Evolutionary conservation across 75 land plant genomes (phyloP), one percentile per base, ranked within the genome.

Genomic region (Selaginella tamariscina): DNA sequence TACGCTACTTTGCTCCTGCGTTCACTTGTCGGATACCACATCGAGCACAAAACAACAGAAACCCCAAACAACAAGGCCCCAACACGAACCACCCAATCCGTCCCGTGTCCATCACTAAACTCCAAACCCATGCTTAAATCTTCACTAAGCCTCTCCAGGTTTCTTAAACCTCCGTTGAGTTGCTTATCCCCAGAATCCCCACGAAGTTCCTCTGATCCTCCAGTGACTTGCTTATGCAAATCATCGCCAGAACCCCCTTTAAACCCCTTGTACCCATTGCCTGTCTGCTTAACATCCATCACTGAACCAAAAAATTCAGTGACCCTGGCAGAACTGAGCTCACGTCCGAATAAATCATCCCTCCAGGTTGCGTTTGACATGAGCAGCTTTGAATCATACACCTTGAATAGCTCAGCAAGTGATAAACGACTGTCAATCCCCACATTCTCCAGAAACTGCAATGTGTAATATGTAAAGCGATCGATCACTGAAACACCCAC

Each of bases 401-500:
- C 86, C 68, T 70, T 71, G 33, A 95, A 95, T 70, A 95, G 83
- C 66, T 95, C 89, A 82, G 75, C 69, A 2, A 74, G 57, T 1
- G 72, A 57, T 29, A 88, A 78, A 66, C 84, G 84, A 71, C 82
- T 83, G 59, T 90, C 87, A 70, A 85, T 87, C 69, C 85, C 83
- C 60, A 95, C 72, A 73, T 73, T 85, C 75, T 95, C 99, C 79
- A 95, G 90, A 72, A 95, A 95, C 20, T 92, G 98, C 67, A 95
- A 87, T 33, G 99, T 95, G 70, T 87, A 91, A 63, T 72, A 95
- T 22, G 99, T 95, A 56, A 91, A 91, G 26, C 97, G 88, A 73
- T 95, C 99, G 68, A 95, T 96, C 68, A 95, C 99, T 54, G 99
- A 90, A 2, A 91, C 97, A 56, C 99, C 99, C 69, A 94, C 83